phyloP scores from a whole-genome alignment of 345 rosid species.

The Firmiana major region DNA sequence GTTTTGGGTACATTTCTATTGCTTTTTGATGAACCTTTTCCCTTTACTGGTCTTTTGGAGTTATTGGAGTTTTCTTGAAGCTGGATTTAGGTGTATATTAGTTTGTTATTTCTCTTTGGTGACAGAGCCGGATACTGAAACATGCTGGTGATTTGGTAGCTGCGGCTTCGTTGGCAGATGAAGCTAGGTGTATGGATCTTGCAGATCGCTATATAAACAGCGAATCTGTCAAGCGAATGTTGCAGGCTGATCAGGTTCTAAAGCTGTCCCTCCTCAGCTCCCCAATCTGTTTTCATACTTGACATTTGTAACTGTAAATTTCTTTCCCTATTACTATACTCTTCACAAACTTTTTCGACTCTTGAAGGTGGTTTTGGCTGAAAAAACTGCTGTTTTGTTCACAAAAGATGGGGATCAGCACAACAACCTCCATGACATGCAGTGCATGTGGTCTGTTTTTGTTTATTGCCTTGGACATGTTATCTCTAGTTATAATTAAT shows the following conservation, averaged over 20 bases:
- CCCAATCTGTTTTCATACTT: not conserved
- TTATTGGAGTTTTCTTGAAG: constrained; percentile 3
- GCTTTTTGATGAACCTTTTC: not conserved
- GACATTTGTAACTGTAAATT: not conserved
- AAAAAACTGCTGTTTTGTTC: constrained; percentile 87
- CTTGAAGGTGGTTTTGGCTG: constrained; percentile 80
- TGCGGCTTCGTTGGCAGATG: constrained; percentile 96
- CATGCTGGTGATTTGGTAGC: constrained; percentile 93
- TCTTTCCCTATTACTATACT: not conserved
- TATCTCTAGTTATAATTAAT: constrained; percentile 14
- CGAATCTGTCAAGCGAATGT: constrained; percentile 96
- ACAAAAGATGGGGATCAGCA: constrained; percentile 98
- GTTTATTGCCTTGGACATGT: constrained; percentile 14
- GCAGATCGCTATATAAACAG: constrained; percentile 95
- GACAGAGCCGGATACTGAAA: constrained; percentile 94
- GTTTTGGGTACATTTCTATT: not conserved
- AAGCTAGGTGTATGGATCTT: constrained; percentile 99
- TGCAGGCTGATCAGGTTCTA: constrained; percentile 96
- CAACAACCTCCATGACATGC: constrained; percentile 99
- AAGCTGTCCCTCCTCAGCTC: constrained; percentile 9
- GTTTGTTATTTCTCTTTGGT: constrained; percentile 19
- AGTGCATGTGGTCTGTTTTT: constrained; percentile 94
- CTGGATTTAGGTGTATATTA: not conserved
- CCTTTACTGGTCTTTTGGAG: not conserved
- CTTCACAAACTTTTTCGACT: not conserved